Percentiles rank a stretch among this genome's conserved stretches.
phyloP scores from a whole-genome alignment of 768 basidiomycete species.

The Obba rivulosa region DNA sequence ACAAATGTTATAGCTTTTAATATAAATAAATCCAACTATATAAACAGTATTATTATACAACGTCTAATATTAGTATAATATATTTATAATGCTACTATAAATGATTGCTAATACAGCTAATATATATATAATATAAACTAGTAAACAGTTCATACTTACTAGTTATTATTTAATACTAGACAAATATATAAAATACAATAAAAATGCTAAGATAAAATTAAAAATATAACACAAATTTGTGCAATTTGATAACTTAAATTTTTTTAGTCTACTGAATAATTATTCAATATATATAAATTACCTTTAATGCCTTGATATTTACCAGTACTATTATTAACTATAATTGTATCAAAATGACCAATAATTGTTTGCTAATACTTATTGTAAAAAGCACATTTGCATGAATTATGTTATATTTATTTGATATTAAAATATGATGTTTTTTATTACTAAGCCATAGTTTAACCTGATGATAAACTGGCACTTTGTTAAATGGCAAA shows the following conservation, averaged over 20 bases:
- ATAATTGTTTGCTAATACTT: constrained; percentile 9
- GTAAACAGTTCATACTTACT: constrained; percentile 26
- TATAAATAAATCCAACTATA: too few species aligned
- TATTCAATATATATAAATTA: constrained; percentile 3
- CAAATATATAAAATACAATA: neutral
- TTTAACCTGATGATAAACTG: constrained; percentile 27
- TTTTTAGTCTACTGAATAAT: neutral
- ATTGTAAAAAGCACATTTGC: constrained; percentile 8
- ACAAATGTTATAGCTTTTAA: constrained; percentile 6
- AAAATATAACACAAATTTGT: constrained; percentile 19
- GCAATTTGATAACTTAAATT: constrained; percentile 11
- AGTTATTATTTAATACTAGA: constrained; percentile 11
- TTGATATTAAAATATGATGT: constrained; percentile 8
- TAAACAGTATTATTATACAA: constrained; percentile 10
- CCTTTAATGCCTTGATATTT: neutral
- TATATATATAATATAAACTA: constrained; percentile 7
- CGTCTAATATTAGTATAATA: constrained; percentile 3
- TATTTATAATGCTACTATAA: constrained; percentile 9
- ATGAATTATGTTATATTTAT: constrained; percentile 25
- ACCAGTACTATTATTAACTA: constrained; percentile 15
- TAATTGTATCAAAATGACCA: constrained; percentile 29
- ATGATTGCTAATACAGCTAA: constrained; percentile 1
- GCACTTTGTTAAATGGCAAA: constrained; percentile 19
- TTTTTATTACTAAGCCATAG: constrained; percentile 13
- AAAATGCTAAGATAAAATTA: constrained; percentile 2